phyloP scores from a whole-genome alignment of 768 basidiomycete species.

The Naganishia randhawae region DNA sequence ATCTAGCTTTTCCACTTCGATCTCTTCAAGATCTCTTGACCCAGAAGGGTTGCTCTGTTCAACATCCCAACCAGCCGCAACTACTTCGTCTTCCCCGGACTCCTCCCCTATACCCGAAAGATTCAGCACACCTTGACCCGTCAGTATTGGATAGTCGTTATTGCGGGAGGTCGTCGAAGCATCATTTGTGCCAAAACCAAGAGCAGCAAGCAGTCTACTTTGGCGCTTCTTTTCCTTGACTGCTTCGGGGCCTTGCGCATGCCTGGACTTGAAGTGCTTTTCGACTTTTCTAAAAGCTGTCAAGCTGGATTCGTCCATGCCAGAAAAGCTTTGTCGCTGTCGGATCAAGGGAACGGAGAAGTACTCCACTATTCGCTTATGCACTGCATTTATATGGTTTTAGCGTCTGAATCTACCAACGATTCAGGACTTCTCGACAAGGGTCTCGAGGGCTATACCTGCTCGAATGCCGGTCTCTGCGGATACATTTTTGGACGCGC shows the following conservation, averaged over 20 bases:
- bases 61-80: conserved; percentile 43
- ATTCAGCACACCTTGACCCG: conserved; percentile 36
- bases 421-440: too few species aligned
- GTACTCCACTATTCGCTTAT: too few species aligned
- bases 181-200: neutral
- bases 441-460: neutral
- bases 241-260: neutral
- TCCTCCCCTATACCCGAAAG: conserved; percentile 34
- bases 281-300: conserved; percentile 25
- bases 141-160: conserved; percentile 24
- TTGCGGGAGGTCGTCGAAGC: neutral
- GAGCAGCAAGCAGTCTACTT: neutral
- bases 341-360: neutral
- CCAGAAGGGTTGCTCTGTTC: conserved; percentile 24
- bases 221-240: conserved; percentile 7
- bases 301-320: conserved; percentile 12
- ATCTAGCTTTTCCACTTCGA: conserved; percentile 32
- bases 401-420: too few species aligned
- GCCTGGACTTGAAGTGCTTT: conserved; percentile 28
- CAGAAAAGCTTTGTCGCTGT: neutral
- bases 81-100: conserved; percentile 40
- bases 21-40: conserved; percentile 10
- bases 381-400: too few species aligned
- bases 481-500: neutral
- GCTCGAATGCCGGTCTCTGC: neutral